phyloP scores from a whole-genome alignment of 192 early-diverging fungal genomes.

The Gaertneriomyces sp. region DNA sequence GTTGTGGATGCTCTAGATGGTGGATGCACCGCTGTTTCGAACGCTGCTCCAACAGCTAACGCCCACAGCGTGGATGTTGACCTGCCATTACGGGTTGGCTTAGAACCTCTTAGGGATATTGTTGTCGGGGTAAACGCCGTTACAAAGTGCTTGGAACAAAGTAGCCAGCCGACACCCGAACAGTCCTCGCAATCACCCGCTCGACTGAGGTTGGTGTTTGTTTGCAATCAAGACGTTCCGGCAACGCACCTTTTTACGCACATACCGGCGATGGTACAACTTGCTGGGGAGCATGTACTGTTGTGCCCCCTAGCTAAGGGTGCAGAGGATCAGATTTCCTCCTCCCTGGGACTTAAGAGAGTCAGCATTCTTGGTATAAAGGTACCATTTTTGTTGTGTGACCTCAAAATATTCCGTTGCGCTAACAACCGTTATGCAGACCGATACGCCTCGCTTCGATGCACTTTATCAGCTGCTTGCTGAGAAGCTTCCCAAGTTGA shows the following conservation, averaged over 20 bases:
- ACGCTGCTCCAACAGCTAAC: not conserved
- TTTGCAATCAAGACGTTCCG: constrained; percentile 29
- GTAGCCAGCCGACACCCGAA: not conserved
- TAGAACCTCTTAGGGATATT: constrained; percentile 1
- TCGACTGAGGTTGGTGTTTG: constrained; percentile 19
- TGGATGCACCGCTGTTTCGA: not conserved
- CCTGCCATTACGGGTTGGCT: not conserved
- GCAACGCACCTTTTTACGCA: constrained; percentile 31
- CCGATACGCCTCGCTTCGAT: no score
- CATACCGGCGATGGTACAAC: constrained; percentile 28
- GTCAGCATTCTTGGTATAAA: constrained; percentile 28
- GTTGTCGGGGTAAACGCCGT: constrained; percentile 16
- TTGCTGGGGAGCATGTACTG: constrained; percentile 9
- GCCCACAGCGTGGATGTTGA: not conserved
- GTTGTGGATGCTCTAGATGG: not conserved
- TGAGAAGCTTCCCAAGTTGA: no score
- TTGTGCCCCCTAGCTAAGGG: constrained; percentile 33
- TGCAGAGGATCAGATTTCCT: constrained; percentile 13
- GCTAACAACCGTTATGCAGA: no score
- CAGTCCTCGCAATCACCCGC: not conserved
- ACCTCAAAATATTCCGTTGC: not conserved
- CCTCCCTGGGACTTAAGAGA: constrained; percentile 25
- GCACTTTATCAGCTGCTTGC: no score
- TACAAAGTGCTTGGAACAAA: not conserved
- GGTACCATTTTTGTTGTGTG: constrained; percentile 3